Base-by-base conservation (phyloP, 2,329 filamentous ascomycete genomes). In the Arthroderma uncinatum region DNA sequence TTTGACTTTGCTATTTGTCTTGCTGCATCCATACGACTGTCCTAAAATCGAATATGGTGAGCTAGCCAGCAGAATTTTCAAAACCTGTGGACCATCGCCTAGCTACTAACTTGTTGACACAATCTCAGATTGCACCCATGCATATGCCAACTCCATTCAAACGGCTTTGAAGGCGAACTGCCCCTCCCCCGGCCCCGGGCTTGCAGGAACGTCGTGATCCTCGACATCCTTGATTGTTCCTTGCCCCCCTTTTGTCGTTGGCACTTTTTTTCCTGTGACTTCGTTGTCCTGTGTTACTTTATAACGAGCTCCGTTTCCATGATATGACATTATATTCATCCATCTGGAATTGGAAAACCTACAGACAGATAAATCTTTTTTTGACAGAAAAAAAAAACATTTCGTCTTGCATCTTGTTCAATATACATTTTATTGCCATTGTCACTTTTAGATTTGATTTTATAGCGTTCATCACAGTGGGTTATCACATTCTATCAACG, bases 41-140 rank as follows among this genome's bases (percentile, higher is more conserved):
- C 30, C 50, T 34, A 53, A 53, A 53, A 53, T 53, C 34, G 34
- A 21, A 34, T 19, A 53, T 53, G 50, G 34, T 34, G 50, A 34
- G 34, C 28, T 34, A 53, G 34, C 34, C 19, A 53, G 50, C 28
- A 53, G 34, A 53, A 53, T 53, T 53, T 53, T 53, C 50, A 37
- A 53, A 34, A 10, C 44, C 44, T 28, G 44, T 48, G 44, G 44
- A 48, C 44, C 44, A 14, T 28, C 44, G 44, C 25, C 44, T 48
- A 30, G 44, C 44, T 42, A 10, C n/a, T 42, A 21, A 42, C 36
- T 37, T 44, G 19, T 48, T 48, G 44, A 48, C 44, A 48, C 71
- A 72, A 70, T 69, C 69, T 71, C 70, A 70, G 64, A 66, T 69
- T 71, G 70, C 71, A 71, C 28, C 30, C 50, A 53, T 53, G 25